Base-by-base conservation (phyloP, 2,329 filamentous ascomycete genomes). In the Cladobotryum mycophilum region DNA sequence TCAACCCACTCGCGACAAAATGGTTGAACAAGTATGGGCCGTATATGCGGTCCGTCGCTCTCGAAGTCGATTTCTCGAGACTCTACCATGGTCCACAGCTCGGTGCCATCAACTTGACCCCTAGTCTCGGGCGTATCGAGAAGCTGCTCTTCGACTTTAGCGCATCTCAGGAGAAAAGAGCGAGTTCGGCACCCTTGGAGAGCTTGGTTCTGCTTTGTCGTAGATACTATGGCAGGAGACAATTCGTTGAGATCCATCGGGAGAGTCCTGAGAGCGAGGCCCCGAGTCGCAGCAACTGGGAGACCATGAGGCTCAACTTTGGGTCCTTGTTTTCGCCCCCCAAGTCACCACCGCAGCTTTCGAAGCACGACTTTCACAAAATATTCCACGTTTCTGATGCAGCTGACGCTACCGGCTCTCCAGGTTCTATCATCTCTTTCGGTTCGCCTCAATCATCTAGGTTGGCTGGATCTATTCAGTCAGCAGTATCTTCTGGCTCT, bases 41-140 rank as follows among this genome's bases (percentile, higher is more conserved):
- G 2, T 66, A 68, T 34, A 68, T 73, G 56, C 63, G 58, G 14
- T 60, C 62, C 22, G 55, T 75, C 18, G 62, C 64, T 2, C 45
- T 75, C 9, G 72, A 75, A 52, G 30, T 75, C 1, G 72, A 75
- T 52, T 60, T 73, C 57, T 66, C 71, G 1, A 64, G 61, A 11
- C 58, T 71, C 8, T 61, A 64, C 1, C 68, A 67, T 18, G 68
- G 68, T 2, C 52, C 60, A 3, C 45, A 53, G 1, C 56, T 56
- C 4, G 48, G 54, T 1, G 66, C 67, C 0, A 50, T 47, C 0
- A 40, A 45, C 0, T 51, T 72, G 2, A 47, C 54, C 0, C 55
- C 64, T 0, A 61, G 60, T 5, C 53, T 63, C 1, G 50, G 59
- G 1, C 54, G 61, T 2, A 55, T 69, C 2, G 61, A 62, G 14